Evolutionary conservation across 2,329 filamentous ascomycete genomes (phyloP).

Genomic region (Venturia oleaginea): DNA sequence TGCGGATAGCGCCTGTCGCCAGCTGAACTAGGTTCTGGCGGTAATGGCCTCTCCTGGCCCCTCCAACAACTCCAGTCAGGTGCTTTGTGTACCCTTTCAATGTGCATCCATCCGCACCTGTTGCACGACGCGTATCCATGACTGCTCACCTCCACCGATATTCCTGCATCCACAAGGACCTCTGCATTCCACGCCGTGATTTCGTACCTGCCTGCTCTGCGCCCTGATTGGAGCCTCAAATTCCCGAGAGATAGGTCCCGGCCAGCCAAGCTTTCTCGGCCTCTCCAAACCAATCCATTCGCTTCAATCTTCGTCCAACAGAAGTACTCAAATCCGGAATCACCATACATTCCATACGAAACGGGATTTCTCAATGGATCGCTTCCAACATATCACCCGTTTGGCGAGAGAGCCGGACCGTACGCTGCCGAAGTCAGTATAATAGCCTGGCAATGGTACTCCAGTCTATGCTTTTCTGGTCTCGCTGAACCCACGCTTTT

Average conservation of each 20-base stretch:
- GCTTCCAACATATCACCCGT: background rate
- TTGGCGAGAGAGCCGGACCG: background rate
- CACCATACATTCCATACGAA: background rate
- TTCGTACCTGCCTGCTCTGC: background rate
- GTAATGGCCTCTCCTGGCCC: too few species aligned
- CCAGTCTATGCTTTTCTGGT: background rate
- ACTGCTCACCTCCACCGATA: background rate
- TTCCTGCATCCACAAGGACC: background rate
- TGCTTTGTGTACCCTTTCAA: too few species aligned
- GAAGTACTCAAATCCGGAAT: background rate
- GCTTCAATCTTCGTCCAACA: background rate
- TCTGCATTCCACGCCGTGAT: background rate
- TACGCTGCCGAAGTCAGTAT: background rate
- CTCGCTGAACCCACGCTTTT: conserved; percentile 4
- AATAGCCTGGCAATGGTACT: background rate
- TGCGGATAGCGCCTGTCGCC: too few species aligned
- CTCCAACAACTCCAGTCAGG: background rate
- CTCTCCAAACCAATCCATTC: background rate
- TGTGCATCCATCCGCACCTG: background rate
- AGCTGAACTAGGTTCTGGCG: too few species aligned
- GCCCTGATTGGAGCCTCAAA: background rate
- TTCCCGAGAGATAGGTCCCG: background rate
- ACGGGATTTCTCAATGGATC: background rate
- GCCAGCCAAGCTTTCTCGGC: background rate
- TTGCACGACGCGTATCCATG: conserved; percentile 2